Evolutionary conservation across 371 early-diverging fungal species (phyloP).

Genomic region (Mycotypha africana): DNA sequence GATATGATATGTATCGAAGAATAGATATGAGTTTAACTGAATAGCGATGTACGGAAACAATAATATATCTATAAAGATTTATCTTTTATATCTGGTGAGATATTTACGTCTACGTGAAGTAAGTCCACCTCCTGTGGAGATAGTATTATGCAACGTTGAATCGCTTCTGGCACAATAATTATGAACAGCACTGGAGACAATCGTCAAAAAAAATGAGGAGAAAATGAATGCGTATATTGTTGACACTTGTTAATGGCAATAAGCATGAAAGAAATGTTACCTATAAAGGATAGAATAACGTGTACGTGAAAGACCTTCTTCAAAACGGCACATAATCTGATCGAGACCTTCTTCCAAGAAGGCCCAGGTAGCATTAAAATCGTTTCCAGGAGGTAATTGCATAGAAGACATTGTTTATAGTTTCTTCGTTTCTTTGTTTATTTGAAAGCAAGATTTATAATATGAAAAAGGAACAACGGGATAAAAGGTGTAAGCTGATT

Average conservation of each 20-base stretch:
- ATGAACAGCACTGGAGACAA: slow-evolving; percentile 64
- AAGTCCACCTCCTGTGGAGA: slow-evolving; percentile 7
- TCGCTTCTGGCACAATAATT: slow-evolving; percentile 70
- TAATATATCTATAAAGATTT: background rate
- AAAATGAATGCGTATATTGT: background rate
- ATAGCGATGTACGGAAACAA: background rate
- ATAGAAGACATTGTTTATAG: slow-evolving; percentile 14
- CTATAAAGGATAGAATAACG: slow-evolving; percentile 88
- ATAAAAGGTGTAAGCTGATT: no score
- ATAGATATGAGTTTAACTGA: no score
- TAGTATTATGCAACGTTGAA: slow-evolving; percentile 11
- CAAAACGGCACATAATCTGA: slow-evolving; percentile 72
- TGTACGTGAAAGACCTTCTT: slow-evolving; percentile 67
- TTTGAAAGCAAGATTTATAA: no score
- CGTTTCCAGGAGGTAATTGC: slow-evolving; percentile 40
- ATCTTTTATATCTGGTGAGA: background rate
- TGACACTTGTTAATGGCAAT: no score
- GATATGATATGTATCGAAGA: no score
- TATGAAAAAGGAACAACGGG: no score
- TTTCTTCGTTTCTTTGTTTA: no score
- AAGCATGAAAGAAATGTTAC: slow-evolving; percentile 31
- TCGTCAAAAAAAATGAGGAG: background rate
- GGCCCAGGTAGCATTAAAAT: slow-evolving; percentile 70
- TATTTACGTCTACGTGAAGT: slow-evolving; percentile 28
- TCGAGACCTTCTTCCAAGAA: slow-evolving; percentile 75